Conservation (phyloP, 352 stramenopile genomes). For the Phytophthora idaei region DNA sequence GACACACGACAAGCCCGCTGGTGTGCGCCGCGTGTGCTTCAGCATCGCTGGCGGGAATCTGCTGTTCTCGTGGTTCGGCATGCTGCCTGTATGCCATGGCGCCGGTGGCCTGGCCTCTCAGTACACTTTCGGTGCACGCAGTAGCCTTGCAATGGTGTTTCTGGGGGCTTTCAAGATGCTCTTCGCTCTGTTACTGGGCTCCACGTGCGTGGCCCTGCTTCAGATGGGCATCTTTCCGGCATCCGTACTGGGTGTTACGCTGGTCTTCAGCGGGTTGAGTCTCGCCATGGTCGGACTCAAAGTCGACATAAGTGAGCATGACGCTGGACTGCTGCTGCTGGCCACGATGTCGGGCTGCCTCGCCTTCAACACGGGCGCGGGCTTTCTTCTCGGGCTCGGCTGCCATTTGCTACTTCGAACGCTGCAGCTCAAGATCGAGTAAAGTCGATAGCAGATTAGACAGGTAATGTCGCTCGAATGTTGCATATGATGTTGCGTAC, state of each 20-base stretch:
- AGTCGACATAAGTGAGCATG: constrained; percentile 43
- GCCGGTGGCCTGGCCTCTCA: constrained; percentile 92
- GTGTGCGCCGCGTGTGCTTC: constrained; percentile 72
- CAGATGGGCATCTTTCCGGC: constrained; percentile 63
- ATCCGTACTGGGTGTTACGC: constrained; percentile 61
- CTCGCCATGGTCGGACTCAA: constrained; percentile 58
- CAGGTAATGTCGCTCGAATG: constrained; percentile 16
- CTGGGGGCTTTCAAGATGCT: constrained; percentile 91
- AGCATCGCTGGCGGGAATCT: constrained; percentile 82
- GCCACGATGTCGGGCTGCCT: constrained; percentile 48
- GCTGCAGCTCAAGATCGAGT: constrained; percentile 11
- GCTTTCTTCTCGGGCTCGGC: constrained; percentile 54
- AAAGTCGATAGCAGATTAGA: constrained; percentile 8
- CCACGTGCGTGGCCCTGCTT: constrained; percentile 61
- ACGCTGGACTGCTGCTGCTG: constrained; percentile 49
- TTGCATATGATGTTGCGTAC: constrained; percentile 13
- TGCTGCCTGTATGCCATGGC: constrained; percentile 94
- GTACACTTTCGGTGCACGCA: constrained; percentile 91
- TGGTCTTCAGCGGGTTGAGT: constrained; percentile 63
- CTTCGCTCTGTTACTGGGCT: constrained; percentile 89
- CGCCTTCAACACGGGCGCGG: constrained; percentile 60
- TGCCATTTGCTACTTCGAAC: constrained; percentile 41
- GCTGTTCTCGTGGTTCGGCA: constrained; percentile 88
- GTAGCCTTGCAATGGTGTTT: constrained; percentile 90
- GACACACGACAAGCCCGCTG: constrained; percentile 62